Conservation (phyloP, 2,329 filamentous ascomycete species). For the Monosporascus sp. region DNA sequence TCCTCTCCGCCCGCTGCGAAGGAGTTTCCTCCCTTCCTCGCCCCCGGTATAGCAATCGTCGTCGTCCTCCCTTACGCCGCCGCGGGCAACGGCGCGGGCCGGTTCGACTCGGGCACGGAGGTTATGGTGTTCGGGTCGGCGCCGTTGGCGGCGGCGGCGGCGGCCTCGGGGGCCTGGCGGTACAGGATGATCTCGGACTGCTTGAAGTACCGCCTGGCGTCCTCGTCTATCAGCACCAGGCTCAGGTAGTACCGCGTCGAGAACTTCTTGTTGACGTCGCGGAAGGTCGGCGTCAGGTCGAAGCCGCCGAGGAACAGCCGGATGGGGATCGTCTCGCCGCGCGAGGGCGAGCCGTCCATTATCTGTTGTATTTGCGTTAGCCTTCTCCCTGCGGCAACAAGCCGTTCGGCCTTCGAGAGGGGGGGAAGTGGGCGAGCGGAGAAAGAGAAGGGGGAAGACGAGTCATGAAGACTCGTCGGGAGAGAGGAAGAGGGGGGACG, state of each 20-base stretch:
- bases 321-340: conserved; percentile 93
- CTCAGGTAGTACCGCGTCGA: conserved; percentile 97
- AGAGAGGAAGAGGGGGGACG: conserved; percentile 6
- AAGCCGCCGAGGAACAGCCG: conserved; percentile 95
- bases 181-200: conserved; percentile 98
- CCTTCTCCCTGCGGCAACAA: not conserved
- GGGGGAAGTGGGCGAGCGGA: not conserved
- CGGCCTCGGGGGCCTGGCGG: conserved; percentile 66
- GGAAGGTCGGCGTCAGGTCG: conserved; percentile 95
- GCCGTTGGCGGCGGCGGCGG: conserved; percentile 40
- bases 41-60: too few relatives aligned
- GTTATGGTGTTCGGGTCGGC: conserved; percentile 42
- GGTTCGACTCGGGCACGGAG: conserved; percentile 30
- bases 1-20: too few relatives aligned
- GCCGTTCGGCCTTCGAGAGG: not conserved
- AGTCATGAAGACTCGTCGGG: not conserved
- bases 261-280: conserved; percentile 99
- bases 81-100: conserved; percentile 8
- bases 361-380: conserved; percentile 52
- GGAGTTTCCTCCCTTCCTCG: too few relatives aligned
- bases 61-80: not conserved
- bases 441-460: not conserved
- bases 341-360: conserved; percentile 98
- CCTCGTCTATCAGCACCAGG: conserved; percentile 92
- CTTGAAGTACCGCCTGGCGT: conserved; percentile 96